Conservation (phyloP, 306 rosid species). For the Citrullus colocynthis region DNA sequence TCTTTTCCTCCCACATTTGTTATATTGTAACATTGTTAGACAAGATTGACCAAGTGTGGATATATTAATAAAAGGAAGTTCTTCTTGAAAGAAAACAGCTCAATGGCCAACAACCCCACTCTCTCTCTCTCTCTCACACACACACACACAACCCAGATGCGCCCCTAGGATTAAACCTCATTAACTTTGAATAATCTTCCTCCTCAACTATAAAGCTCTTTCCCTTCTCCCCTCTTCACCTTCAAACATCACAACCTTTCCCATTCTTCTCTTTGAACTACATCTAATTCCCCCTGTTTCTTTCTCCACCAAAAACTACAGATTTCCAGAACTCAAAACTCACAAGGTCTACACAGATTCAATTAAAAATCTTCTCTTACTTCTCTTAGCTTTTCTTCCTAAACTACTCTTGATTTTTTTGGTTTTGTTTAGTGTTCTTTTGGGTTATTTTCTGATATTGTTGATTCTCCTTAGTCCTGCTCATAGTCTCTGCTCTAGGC, state of each 20-base stretch:
- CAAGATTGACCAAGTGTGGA: conserved; percentile 1
- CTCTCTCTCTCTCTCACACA: neutral
- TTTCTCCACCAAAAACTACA: neutral
- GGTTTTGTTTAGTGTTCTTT: neutral
- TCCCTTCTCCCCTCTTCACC: neutral
- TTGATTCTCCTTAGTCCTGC: neutral
- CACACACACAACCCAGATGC: conserved; percentile 25
- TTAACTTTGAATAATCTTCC: conserved; percentile 19
- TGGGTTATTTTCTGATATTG: neutral
- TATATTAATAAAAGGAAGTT: neutral
- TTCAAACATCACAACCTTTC: neutral
- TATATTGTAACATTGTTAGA: neutral
- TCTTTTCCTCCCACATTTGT: neutral
- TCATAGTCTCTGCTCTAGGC: neutral
- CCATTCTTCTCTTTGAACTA: neutral
- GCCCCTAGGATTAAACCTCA: conserved; percentile 28
- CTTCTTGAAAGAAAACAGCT: neutral
- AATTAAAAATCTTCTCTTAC: neutral
- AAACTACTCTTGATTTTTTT: neutral
- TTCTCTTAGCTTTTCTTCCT: neutral
- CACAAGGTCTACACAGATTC: neutral
- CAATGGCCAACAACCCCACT: conserved; percentile 17
- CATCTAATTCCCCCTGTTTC: neutral
- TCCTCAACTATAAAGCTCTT: neutral
- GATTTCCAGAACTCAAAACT: neutral